A percentile compares a stretch with the other conserved stretches of the same genome.
phyloP scores from a whole-genome alignment of 768 basidiomycete genomes.

The Podaxis pistillaris region DNA sequence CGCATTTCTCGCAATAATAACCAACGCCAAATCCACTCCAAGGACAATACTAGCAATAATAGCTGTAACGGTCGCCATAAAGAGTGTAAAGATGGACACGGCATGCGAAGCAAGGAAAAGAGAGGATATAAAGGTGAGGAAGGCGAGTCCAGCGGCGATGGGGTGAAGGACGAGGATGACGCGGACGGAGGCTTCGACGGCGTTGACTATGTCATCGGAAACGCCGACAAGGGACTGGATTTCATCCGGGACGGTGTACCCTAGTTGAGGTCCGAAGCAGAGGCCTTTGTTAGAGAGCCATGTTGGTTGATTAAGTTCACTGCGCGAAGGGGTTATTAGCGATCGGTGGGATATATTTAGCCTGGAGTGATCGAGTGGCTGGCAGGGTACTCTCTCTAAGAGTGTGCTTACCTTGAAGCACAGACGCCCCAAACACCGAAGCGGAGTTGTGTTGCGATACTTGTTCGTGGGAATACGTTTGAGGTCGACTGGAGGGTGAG shows the following conservation, averaged over 20 bases:
- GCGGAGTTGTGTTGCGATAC: slow-evolving; percentile 56
- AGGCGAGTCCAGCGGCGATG: slow-evolving; percentile 57
- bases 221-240: slow-evolving; percentile 43
- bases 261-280: slow-evolving; percentile 66
- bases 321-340: slow-evolving; percentile 17
- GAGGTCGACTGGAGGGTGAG: slow-evolving; percentile 42
- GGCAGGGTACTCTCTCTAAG: not conserved
- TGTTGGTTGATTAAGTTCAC: slow-evolving; percentile 30
- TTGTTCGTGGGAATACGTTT: slow-evolving; percentile 34
- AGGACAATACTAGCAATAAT: slow-evolving; percentile 55
- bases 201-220: slow-evolving; percentile 39
- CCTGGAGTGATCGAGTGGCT: slow-evolving; percentile 9
- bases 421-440: slow-evolving; percentile 89
- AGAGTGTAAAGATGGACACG: slow-evolving; percentile 55
- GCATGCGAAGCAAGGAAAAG: slow-evolving; percentile 59
- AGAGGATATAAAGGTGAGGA: slow-evolving; percentile 49
- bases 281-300: slow-evolving; percentile 36
- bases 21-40: slow-evolving; percentile 61
- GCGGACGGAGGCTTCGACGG: slow-evolving; percentile 49
- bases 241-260: slow-evolving; percentile 59
- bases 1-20: slow-evolving; percentile 47
- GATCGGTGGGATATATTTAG: slow-evolving; percentile 25
- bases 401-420: slow-evolving; percentile 43
- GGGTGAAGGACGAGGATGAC: slow-evolving; percentile 69
- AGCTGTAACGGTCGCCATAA: slow-evolving; percentile 55